Base-by-base conservation (phyloP, 2,329 filamentous ascomycete genomes). In the Diaporthe vaccinii region DNA sequence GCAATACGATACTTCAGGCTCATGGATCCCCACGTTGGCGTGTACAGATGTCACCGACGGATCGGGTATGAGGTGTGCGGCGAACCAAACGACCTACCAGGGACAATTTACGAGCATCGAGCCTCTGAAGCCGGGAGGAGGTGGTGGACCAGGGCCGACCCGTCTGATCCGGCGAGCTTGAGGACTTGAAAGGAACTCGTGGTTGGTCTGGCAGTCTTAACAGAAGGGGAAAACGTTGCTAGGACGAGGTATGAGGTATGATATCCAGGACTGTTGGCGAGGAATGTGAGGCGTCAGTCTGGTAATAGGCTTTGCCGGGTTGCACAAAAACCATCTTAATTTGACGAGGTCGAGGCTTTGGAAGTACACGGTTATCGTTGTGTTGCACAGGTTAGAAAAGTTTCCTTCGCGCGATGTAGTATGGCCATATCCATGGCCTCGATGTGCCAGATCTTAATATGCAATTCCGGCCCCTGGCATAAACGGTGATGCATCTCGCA, bases 11-110 rank as follows among this genome's bases (percentile, higher is more conserved):
- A 75, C 74, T 15, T 62, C 69, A 9, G 75, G 74, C 20, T 75
- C 75, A 9, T 76, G 74, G 69, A 57, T 75, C 36, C 75, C 75
- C 3, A 49, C 25, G 15, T n/a, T 76, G 22, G 41, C 41, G 5
- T 76, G 75, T 58, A 25, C 59, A 51, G 57, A 73, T 22, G 41
- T 49, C 57, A 57, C 69, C 57, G 57, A 41, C 28, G 70, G 71
- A 25, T 12, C 36, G 15, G 74, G 73, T 15, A 57, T 75, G 49
- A 70, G 68, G 28, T 76, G 75, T 49, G 39, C 57, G 14, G 15
- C 72, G 31, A 76, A 76, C 41, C 39, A 61, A 25, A 65, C 69
- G 31, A 53, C 70, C 0, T 68, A 73, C 39, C 71, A 65, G 51
- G 71, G 71, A 34, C 22, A 53, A 3, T 73, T 73, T 49, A 73